Percentiles rank a stretch among this genome's conserved stretches.
Conservation (phyloP, 2,329 filamentous ascomycete genomes). For the Alternaria sp. region DNA sequence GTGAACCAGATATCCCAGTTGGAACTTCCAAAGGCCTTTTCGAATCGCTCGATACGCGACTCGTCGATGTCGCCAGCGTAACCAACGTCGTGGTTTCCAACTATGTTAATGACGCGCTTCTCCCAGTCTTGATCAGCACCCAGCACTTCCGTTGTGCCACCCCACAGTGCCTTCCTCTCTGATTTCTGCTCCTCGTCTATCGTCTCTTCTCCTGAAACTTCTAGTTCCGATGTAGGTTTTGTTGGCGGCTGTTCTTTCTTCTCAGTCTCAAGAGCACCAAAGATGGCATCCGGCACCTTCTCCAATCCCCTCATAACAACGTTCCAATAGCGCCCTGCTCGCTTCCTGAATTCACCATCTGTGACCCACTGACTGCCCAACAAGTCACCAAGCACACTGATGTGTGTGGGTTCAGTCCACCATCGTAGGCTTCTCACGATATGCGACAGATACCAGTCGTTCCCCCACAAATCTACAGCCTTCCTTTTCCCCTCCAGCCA, state of each 20-base stretch:
- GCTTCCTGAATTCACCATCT: constrained; percentile 79
- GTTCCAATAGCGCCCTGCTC: constrained; percentile 79
- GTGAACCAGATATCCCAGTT: constrained; percentile 86
- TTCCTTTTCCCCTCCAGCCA: constrained; percentile 75
- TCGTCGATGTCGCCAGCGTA: constrained; percentile 89
- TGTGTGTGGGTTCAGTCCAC: constrained; percentile 86
- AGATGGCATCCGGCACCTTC: constrained; percentile 59
- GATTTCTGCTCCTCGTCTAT: constrained; percentile 16
- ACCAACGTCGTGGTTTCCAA: constrained; percentile 94
- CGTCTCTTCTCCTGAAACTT: constrained; percentile 27
- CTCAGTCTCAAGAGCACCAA: constrained; percentile 16
- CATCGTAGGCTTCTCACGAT: constrained; percentile 84
- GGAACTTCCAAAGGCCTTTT: constrained; percentile 80
- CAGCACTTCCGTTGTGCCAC: constrained; percentile 47
- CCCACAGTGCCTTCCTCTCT: constrained; percentile 26
- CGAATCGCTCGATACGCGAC: constrained; percentile 80
- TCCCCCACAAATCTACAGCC: constrained; percentile 84
- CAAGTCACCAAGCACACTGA: constrained; percentile 87
- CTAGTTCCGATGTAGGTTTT: constrained; percentile 3
- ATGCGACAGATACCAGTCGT: constrained; percentile 93
- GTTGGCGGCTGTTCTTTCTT: not conserved
- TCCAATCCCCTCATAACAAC: constrained; percentile 74
- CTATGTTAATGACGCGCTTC: constrained; percentile 83
- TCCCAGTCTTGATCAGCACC: constrained; percentile 67
- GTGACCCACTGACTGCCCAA: constrained; percentile 95